Conservation (phyloP, 768 basidiomycete species). For the Fibroporia radiculosa region DNA sequence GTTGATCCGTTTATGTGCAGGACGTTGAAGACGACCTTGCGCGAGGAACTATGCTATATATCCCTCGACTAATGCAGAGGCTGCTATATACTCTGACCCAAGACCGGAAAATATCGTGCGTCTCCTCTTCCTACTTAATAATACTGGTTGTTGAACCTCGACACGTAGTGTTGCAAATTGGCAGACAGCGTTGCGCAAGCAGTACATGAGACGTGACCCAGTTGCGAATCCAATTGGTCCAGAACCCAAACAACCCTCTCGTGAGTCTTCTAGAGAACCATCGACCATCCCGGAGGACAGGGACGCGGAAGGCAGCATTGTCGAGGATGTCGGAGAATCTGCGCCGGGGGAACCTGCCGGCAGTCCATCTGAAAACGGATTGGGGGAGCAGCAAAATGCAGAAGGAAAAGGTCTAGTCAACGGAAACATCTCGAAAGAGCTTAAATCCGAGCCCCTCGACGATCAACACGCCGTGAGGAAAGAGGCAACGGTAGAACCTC, state of each 20-base stretch:
- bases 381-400: background rate
- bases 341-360: background rate
- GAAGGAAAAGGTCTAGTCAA: conserved; percentile 5
- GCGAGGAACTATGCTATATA: conserved; percentile 46
- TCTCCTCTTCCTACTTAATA: conserved; percentile 13
- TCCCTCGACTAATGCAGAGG: conserved; percentile 70
- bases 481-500: conserved; percentile 2
- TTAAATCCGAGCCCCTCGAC: conserved; percentile 2
- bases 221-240: conserved; percentile 65
- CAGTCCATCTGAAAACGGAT: background rate
- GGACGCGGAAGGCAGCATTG: conserved; percentile 16
- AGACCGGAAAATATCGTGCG: conserved; percentile 75
- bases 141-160: conserved; percentile 5
- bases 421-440: background rate
- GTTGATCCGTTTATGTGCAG: conserved; percentile 30
- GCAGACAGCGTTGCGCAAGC: conserved; percentile 71
- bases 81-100: conserved; percentile 69
- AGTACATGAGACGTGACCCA: conserved; percentile 69
- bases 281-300: conserved; percentile 10
- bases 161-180: conserved; percentile 39
- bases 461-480: conserved; percentile 4
- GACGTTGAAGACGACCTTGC: conserved; percentile 75
- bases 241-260: conserved; percentile 31
- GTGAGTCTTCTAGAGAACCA: conserved; percentile 16
- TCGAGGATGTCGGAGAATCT: background rate